Evolutionary conservation across 2,329 filamentous ascomycete species (phyloP).

Genomic region (Corniculantispora saksenae): DNA sequence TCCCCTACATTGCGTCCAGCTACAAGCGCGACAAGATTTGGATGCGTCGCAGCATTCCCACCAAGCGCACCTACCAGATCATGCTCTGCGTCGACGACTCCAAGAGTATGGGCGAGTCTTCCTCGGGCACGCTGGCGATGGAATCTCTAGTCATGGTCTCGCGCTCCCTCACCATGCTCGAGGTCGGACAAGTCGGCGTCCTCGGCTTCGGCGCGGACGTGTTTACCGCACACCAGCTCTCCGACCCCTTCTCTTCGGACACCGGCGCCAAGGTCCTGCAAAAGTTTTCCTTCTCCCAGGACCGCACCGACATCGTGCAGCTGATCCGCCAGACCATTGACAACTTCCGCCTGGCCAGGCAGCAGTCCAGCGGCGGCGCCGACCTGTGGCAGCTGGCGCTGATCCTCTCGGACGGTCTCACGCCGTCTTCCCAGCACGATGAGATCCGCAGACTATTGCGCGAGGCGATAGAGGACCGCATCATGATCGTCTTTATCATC

Average conservation of each 20-base stretch:
- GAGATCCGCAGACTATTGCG: conserved; percentile 79
- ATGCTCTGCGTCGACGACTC: conserved; percentile 96
- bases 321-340: conserved; percentile 78
- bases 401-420: conserved; percentile 91
- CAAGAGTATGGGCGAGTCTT: conserved; percentile 84
- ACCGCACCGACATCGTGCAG: conserved; percentile 79
- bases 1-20: conserved; percentile 95
- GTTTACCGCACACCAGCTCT: conserved; percentile 83
- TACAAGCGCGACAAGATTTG: conserved; percentile 99
- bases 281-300: conserved; percentile 82
- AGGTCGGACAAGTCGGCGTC: conserved; percentile 90
- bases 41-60: conserved; percentile 91
- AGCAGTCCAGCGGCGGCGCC: conserved; percentile 53
- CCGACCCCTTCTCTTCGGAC: conserved; percentile 72
- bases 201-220: conserved; percentile 85
- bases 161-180: conserved; percentile 84
- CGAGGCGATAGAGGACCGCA: conserved; percentile 86
- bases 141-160: conserved; percentile 92
- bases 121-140: conserved; percentile 78
- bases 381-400: conserved; percentile 96
- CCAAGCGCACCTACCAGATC: conserved; percentile 94
- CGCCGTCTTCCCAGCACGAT: conserved; percentile 78
- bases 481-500: conserved; percentile 98
- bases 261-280: conserved; percentile 82
- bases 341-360: conserved; percentile 76